Percentiles rank a stretch among this genome's conserved stretches.
These are phyloP conservation scores for Globisporangium abappressorium DNA, from an alignment of 352 stramenopile genomes.

Conservation along the genomic window DNA sequence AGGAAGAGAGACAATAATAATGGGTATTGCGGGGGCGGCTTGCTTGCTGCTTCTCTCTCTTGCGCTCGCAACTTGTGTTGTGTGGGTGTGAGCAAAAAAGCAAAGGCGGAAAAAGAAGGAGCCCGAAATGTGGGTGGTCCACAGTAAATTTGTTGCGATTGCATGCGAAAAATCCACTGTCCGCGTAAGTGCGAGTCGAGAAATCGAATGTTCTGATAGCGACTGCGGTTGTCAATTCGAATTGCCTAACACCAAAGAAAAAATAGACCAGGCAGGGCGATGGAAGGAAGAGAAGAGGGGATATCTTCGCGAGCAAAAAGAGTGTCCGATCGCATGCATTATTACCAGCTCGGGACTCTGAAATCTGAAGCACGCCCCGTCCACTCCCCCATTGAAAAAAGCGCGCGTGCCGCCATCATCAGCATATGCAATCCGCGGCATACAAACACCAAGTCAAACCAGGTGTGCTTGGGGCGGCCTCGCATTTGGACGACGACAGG, in stretches of 20 bases:
- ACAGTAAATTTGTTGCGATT: neutral
- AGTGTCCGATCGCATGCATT: neutral
- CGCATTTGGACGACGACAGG: slow-evolving; percentile 3
- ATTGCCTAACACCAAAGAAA: neutral
- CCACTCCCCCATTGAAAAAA: slow-evolving; percentile 8
- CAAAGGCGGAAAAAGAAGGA: neutral
- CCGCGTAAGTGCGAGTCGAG: neutral
- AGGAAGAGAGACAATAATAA: neutral
- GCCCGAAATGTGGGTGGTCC: neutral
- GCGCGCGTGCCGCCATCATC: neutral
- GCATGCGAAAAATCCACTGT: neutral
- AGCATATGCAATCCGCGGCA: neutral
- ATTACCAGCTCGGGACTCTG: too few relatives aligned
- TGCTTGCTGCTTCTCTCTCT: neutral
- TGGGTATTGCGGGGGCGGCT: neutral
- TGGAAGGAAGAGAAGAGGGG: neutral
- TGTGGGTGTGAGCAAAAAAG: neutral
- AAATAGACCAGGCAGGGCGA: neutral
- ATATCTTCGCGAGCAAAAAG: neutral
- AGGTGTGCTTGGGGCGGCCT: neutral
- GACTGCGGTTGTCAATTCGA: neutral
- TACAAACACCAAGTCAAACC: slow-evolving; percentile 7
- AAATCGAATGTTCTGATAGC: neutral
- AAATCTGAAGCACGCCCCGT: neutral
- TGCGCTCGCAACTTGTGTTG: neutral